phyloP scores from a whole-genome alignment of 2,329 filamentous ascomycete genomes.

The Thielaviopsis musarum region DNA sequence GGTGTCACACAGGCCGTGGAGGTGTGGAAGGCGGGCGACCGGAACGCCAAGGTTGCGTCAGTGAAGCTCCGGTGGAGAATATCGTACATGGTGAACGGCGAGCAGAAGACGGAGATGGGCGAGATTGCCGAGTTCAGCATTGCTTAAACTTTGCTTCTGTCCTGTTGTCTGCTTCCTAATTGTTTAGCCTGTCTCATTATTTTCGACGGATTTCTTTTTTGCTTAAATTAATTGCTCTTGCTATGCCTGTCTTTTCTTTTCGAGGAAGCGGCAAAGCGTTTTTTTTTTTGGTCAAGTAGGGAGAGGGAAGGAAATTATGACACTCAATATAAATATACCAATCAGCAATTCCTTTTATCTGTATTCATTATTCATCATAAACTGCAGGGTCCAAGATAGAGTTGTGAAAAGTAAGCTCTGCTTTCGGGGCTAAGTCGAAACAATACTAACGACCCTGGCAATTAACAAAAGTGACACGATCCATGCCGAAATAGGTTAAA shows the following conservation, averaged over 20 bases:
- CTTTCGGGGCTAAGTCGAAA: too few species aligned
- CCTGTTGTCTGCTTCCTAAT: not conserved
- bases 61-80: slow-evolving; percentile 85
- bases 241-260: not conserved
- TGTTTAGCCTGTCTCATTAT: too few species aligned
- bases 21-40: slow-evolving; percentile 56
- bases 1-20: slow-evolving; percentile 72
- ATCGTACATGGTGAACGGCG: slow-evolving; percentile 54
- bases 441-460: not conserved
- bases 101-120: slow-evolving; percentile 62
- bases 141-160: slow-evolving; percentile 26
- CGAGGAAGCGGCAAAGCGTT: not conserved
- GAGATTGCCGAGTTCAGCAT: slow-evolving; percentile 68
- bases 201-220: not conserved
- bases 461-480: not conserved
- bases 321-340: not conserved
- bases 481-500: not conserved
- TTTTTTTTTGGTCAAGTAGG: not conserved
- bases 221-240: not conserved
- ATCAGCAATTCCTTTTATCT: not conserved
- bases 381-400: too few species aligned
- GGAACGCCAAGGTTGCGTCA: slow-evolving; percentile 49
- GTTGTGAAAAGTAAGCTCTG: too few species aligned
- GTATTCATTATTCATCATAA: not conserved
- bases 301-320: not conserved